phyloP scores from a whole-genome alignment of 768 basidiomycete species.

The Kwoniella mangroviensis region DNA sequence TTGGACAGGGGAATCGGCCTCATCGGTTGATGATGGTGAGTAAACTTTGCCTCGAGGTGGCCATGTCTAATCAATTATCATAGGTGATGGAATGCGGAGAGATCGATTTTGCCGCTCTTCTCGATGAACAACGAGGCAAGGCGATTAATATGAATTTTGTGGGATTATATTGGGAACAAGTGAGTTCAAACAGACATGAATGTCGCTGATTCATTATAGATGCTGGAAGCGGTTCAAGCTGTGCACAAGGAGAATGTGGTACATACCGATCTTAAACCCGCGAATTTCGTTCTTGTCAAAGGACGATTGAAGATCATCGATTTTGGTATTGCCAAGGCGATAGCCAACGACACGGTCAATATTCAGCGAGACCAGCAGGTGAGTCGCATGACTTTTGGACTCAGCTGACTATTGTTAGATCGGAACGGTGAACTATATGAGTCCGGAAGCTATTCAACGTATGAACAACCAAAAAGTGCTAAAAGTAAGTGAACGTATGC shows the following conservation, averaged over 20 bases:
- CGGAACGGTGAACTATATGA: constrained; percentile 98
- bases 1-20: constrained; percentile 66
- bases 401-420: constrained; percentile 63
- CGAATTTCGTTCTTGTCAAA: constrained; percentile 95
- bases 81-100: constrained; percentile 96
- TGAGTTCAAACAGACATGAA: constrained; percentile 55
- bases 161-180: constrained; percentile 96
- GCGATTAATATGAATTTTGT: constrained; percentile 91
- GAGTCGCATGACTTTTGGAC: constrained; percentile 22
- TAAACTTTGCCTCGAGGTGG: background rate
- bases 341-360: constrained; percentile 97
- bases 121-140: constrained; percentile 82
- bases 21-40: constrained; percentile 67
- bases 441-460: constrained; percentile 88
- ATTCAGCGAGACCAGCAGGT: constrained; percentile 96
- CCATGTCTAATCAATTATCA: background rate
- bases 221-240: constrained; percentile 97
- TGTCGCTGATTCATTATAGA: constrained; percentile 63
- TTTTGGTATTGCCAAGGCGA: constrained; percentile 99
- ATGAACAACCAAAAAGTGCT: constrained; percentile 75
- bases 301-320: constrained; percentile 97
- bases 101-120: constrained; percentile 80
- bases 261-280: constrained; percentile 96
- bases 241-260: constrained; percentile 99
- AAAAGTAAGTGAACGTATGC: constrained; percentile 64